Evolutionary conservation across 768 basidiomycete genomes (phyloP), one percentile per base, ranked within the genome.

Genomic region (Boletellus ananas): DNA sequence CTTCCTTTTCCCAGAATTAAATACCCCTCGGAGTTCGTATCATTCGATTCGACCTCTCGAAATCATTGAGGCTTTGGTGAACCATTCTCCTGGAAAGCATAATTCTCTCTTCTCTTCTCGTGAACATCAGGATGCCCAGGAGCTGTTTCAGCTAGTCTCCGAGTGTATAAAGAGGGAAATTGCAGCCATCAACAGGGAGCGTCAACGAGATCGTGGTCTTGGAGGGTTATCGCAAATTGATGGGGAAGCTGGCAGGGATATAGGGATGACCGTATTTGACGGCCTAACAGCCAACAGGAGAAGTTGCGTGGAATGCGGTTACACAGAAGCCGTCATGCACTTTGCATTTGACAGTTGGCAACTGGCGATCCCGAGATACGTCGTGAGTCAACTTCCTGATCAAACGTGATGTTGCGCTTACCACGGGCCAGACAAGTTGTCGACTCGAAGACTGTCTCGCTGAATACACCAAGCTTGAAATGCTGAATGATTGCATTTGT

Each of bases 51-150:
- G 90, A 1, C 93, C 92, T 0, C 63, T 81, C 39, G 76, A 77
- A 34, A 81, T 95, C 50, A 87, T 94, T 40, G 67, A 77, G 16
- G 86, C 84, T 3, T 77, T 94, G 27, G 80, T 82, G 16, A 65
- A 73, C 18, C 75, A 78, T 52, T 72, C 78, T 34, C 67, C 74
- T 31, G 78, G 78, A 43, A 79, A 78, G 61, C 66, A 76, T 55
- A 78, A 78, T 57, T 77, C 85, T 0, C 76, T 93, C 11, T 85
- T 95, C 67, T 81, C 83, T 56, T 92, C 92, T 1, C 84, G 91
- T 12, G 93, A 96, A 64, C 95, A 98, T 65, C 95, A 98, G 71
- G 95, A 98, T 65, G 95, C 95, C 5, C 95, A 98, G 63, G 95
- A 98, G 64, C 78, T 98, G n/a, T 97, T 96, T 72, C 87, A 95